Evolutionary conservation across 352 stramenopile genomes (phyloP).

Genomic region (Hyaloperonospora brassicae): DNA sequence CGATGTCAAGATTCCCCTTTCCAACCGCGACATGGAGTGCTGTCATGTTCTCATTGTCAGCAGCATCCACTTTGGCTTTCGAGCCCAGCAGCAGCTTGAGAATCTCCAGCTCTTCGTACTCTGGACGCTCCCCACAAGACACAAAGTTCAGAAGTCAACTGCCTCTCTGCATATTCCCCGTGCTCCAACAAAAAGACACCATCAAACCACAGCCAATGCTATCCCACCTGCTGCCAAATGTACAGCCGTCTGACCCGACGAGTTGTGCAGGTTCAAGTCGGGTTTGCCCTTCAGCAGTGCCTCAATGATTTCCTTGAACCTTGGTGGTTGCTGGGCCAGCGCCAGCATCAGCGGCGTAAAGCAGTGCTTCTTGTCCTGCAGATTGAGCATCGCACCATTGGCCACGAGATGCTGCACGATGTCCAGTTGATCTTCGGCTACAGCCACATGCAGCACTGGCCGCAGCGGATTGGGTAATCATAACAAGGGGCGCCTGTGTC

Average conservation of each 20-base stretch:
- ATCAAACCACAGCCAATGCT: background rate
- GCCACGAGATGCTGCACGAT: slow-evolving; percentile 63
- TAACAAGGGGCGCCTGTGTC: no score
- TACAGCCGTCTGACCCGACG: slow-evolving; percentile 50
- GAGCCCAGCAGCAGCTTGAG: slow-evolving; percentile 49
- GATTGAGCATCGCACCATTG: slow-evolving; percentile 58
- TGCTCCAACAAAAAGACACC: no score
- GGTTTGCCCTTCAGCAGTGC: slow-evolving; percentile 62
- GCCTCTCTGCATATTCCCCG: background rate
- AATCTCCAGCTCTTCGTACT: slow-evolving; percentile 56
- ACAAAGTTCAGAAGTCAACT: slow-evolving; percentile 1
- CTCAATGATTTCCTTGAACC: slow-evolving; percentile 59
- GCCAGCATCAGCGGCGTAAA: slow-evolving; percentile 75
- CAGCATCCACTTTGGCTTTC: slow-evolving; percentile 56
- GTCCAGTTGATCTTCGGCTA: slow-evolving; percentile 62
- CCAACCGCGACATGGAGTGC: slow-evolving; percentile 54
- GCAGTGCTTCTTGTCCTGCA: slow-evolving; percentile 68
- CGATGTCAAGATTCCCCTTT: slow-evolving; percentile 54
- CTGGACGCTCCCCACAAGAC: slow-evolving; percentile 12
- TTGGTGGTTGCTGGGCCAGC: slow-evolving; percentile 56
- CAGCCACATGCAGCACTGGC: slow-evolving; percentile 58
- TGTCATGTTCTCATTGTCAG: slow-evolving; percentile 70
- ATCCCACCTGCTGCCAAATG: slow-evolving; percentile 50
- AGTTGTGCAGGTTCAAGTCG: slow-evolving; percentile 54
- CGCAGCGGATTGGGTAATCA: background rate